Evolutionary conservation across 352 stramenopile species (phyloP).

Genomic region (Phytophthora sojae): DNA sequence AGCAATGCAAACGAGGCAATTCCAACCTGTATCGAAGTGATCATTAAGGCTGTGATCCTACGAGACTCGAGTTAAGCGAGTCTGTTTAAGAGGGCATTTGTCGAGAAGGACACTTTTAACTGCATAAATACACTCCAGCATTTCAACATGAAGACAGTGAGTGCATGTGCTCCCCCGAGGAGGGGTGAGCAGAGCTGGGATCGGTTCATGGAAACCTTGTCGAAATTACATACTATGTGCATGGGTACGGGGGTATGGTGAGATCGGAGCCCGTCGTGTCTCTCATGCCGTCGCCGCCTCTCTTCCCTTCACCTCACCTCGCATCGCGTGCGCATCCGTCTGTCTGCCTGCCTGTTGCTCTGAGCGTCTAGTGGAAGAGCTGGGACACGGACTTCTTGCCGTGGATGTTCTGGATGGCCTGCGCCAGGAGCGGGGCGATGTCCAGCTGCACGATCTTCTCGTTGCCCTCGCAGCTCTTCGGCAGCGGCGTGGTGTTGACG

Average conservation of each 20-base stretch:
- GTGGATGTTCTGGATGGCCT: constrained; percentile 99
- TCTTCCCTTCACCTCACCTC: constrained; percentile 1
- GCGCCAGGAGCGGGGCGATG: constrained; percentile 97
- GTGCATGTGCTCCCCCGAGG: constrained; percentile 3
- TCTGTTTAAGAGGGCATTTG: constrained; percentile 11
- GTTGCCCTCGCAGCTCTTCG: constrained; percentile 92
- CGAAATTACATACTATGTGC: constrained; percentile 47
- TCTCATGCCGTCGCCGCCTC: constrained; percentile 9
- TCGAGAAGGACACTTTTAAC: constrained; percentile 14
- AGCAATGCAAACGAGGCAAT: not conserved
- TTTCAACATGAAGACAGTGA: constrained; percentile 22
- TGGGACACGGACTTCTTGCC: constrained; percentile 99
- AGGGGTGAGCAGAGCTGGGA: constrained; percentile 11
- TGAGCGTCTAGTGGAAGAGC: constrained; percentile 96
- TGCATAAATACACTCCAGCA: constrained; percentile 38
- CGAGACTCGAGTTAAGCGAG: not conserved
- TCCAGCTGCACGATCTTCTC: constrained; percentile 98
- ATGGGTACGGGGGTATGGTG: constrained; percentile 12
- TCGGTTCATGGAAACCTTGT: constrained; percentile 39
- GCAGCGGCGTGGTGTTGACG: constrained; percentile 90
- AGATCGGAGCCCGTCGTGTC: constrained; percentile 10
- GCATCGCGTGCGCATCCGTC: constrained; percentile 20
- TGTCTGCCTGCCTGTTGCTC: constrained; percentile 21
- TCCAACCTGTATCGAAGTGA: not conserved
- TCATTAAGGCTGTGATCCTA: not conserved